Evolutionary conservation across 192 early-diverging fungal genomes (phyloP), one percentile per base, ranked within the genome.

Genomic region (Coemansia biformis): DNA sequence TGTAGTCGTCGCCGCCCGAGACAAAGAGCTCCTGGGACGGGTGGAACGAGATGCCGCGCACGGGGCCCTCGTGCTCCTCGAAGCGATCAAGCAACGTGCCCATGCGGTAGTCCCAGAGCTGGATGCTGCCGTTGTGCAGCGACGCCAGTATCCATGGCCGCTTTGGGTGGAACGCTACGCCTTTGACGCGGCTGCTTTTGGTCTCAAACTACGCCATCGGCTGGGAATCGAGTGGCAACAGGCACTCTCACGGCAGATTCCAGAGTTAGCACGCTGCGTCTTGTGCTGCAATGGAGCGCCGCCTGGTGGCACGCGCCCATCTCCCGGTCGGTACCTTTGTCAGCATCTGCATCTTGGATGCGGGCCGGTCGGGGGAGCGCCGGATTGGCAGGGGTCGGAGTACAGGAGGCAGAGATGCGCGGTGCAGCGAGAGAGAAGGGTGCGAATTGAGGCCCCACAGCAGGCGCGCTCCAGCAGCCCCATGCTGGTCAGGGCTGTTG

Each of bases 51-150:
- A 97, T 86, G 23, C 92, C 93, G 33, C 96, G 87, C 15, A 99
- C 94, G 37, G 96, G 96, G 4, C 96, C 96, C 12, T 99, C 94
- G 63, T 99, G 96, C 66, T 99, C 96, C 52, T 99, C 96, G 70
- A 97, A 99, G 26, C 92, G 85, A 46, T 99, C 96, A 19, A 99
- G 77, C 46, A 97, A 78, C 2, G 92, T 93, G 18, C 96, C 96
- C 89, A 99, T 95, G 48, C 96, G 89, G 71, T 97, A 99, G 78
- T 99, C 96, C 96, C 96, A 99, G 43, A 97, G 81, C 75, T 99
- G 96, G 37, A 99, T 80, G 40, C 87, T 90, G 7, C 96, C 96
- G 74, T 94, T 99, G 66, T 99, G 93, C 37, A 99, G 76, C 15
- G 92, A 85, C 11, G 94, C 91, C 31, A 99, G 83, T 53, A 97